Percentiles rank a stretch among this genome's conserved stretches.
phyloP scores from a whole-genome alignment of 768 basidiomycete species.

The Lactarius sp. region DNA sequence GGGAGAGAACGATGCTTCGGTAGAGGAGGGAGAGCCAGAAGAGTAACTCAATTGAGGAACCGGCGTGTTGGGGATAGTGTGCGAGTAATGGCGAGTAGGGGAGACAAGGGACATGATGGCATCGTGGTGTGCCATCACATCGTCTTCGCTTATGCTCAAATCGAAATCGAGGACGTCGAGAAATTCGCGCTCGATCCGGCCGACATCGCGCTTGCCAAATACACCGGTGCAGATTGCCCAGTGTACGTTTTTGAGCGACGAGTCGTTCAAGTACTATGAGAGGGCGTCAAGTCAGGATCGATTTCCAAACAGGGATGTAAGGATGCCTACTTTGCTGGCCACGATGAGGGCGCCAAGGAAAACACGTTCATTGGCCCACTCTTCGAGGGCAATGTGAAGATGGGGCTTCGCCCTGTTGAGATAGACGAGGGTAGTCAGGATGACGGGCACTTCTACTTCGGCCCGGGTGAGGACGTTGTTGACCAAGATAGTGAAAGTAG shows the following conservation, averaged over 20 bases:
- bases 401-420: constrained; percentile 73
- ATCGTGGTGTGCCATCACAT: constrained; percentile 45
- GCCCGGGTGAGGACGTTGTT: constrained; percentile 64
- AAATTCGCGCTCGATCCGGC: constrained; percentile 74
- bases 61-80: neutral
- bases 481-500: constrained; percentile 61
- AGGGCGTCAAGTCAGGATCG: constrained; percentile 1
- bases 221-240: constrained; percentile 78
- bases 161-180: constrained; percentile 75
- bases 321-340: constrained; percentile 65
- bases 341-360: constrained; percentile 87
- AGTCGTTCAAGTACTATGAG: constrained; percentile 75
- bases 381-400: constrained; percentile 73
- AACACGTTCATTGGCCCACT: constrained; percentile 86
- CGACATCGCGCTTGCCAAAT: constrained; percentile 72
- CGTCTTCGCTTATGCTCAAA: constrained; percentile 54
- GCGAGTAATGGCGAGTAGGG: constrained; percentile 5
- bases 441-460: constrained; percentile 63
- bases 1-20: constrained; percentile 20
- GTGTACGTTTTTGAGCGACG: constrained; percentile 80
- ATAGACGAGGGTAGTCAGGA: constrained; percentile 71
- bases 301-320: constrained; percentile 24
- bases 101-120: constrained; percentile 28
- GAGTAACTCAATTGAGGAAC: constrained; percentile 13
- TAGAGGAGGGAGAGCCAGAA: constrained; percentile 11